Evolutionary conservation across 169 alveolate genomes (phyloP), one percentile per base, ranked within the genome.

Genomic region (Plasmodium adleri): DNA sequence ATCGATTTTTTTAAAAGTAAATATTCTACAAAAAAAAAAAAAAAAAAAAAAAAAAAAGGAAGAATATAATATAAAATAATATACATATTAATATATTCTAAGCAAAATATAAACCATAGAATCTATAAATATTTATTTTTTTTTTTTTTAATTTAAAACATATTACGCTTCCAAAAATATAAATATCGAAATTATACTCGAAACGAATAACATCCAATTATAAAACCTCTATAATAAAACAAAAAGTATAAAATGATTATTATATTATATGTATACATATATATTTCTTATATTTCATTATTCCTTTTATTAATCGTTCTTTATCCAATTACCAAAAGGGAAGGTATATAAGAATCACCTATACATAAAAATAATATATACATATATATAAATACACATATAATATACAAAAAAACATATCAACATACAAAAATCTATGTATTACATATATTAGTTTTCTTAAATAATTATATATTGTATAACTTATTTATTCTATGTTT

Each of bases 141-240:
- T 56, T 5, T 6, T 56, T 17, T 13, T 17, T 56, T 5, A 56
- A 56, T 56, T 13, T 15, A 6, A 17, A 12, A 56, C 6, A 56
- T 15, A 9, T 56, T 76, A 76, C 89, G 78, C 89, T 43, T 76
- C 89, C 43, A 76, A 22, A 49, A 76, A 5, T 8, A 64, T 76
- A 22, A 59, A 63, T 26, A 76, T n/a, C 45, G 89, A 76, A 66
- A 76, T 64, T 24, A 76, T 76, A 45, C 89, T 63, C 17, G 89
- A 64, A 49, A 76, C 89, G 9, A 76, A 28, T 22, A 76, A 75
- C 89, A 76, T 76, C 89, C 89, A 76, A 64, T 76, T 76, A 70
- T 76, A 76, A 59, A 64, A 76, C 17, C 89, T 76, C 89, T 76
- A 50, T 39, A 3, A 39, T 4, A 39, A 39, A 39, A 39, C 47